These are phyloP conservation scores for Psilocybe azurescens DNA, from an alignment of 768 basidiomycete species.

Conservation along the genomic window DNA sequence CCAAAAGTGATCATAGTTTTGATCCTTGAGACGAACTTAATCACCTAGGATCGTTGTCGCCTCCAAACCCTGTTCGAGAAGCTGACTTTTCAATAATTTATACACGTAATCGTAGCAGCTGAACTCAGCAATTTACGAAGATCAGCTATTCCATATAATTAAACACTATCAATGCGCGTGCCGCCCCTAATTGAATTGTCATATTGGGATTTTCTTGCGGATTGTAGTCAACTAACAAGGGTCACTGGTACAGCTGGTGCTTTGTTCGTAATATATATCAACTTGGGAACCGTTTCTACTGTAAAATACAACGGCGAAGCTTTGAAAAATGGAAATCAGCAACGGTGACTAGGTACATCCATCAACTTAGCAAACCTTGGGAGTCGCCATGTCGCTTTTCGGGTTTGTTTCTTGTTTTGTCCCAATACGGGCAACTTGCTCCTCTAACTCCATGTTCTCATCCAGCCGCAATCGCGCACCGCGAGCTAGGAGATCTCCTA, in stretches of 20 bases:
- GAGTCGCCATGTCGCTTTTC: conserved; percentile 41
- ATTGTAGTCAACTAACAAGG: too few species aligned
- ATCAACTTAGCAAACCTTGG: neutral
- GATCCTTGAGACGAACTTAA: too few species aligned
- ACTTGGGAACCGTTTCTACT: neutral
- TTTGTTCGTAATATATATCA: neutral
- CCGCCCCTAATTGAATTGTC: too few species aligned
- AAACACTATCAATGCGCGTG: too few species aligned
- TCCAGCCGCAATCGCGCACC: conserved; percentile 37
- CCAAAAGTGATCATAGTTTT: neutral
- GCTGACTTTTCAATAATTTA: too few species aligned
- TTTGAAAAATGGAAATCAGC: neutral
- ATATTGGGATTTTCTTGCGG: too few species aligned
- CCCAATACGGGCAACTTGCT: neutral
- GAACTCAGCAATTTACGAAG: too few species aligned
- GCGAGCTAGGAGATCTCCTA: conserved; percentile 31
- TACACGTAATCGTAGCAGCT: too few species aligned
- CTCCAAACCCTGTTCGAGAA: too few species aligned
- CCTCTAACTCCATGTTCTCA: conserved; percentile 15
- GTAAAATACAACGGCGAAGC: neutral
- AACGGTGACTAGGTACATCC: neutral
- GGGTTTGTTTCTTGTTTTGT: conserved; percentile 26
- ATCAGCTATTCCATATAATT: too few species aligned
- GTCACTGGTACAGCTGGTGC: neutral
- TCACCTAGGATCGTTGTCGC: too few species aligned